Evolutionary conservation across 495 filamentous ascomycete species (phyloP), one percentile per base, ranked within the genome.

Genomic region (Hypomontagnella monticulosa): DNA sequence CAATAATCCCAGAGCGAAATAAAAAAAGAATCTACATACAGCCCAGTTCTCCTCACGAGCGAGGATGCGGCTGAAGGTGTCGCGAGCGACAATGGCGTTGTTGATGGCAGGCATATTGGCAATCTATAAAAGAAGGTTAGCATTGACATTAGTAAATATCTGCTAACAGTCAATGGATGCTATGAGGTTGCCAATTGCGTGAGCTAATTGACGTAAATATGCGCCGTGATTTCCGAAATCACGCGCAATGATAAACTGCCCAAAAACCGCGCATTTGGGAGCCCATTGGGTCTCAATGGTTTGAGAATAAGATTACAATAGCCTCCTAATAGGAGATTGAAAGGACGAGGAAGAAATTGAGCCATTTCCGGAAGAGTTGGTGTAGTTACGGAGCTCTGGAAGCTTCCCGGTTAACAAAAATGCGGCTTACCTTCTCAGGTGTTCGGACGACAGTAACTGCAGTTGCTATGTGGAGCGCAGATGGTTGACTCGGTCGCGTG

Each of bases 41-140:
- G 66, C 66, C 66, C 66, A 88, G 77, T 82, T 85, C 49, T 70
- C 66, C 49, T 70, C 66, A 53, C 85, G 84, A 69, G 79, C 84
- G 62, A 73, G 71, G 67, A 88, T 66, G 51, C 78, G 72, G 66
- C 70, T 48, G 57, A 79, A 38, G 62, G 66, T 62, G 72, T 82
- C 78, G 75, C 81, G 79, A 68, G 78, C 75, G 75, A 82, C 73
- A 66, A 84, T 34, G 52, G 80, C 59, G 62, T 71, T 73, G 65
- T 72, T 77, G 70, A 83, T 77, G 59, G 78, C 78, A 70, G 79
- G 70, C 81, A 83, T 83, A n/a, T 63, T 73, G 63, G 16, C 38
- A 3, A 18, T 54, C 65, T 72, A 33, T 33, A 11, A 43, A 43
- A 1, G 56, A 58, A 58, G 20, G 11, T 74, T 46, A 74, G 69